Percentiles rank a stretch among this genome's conserved stretches.
Conservation (phyloP, 2,329 filamentous ascomycete genomes). For the Hypoxylon sp. region DNA sequence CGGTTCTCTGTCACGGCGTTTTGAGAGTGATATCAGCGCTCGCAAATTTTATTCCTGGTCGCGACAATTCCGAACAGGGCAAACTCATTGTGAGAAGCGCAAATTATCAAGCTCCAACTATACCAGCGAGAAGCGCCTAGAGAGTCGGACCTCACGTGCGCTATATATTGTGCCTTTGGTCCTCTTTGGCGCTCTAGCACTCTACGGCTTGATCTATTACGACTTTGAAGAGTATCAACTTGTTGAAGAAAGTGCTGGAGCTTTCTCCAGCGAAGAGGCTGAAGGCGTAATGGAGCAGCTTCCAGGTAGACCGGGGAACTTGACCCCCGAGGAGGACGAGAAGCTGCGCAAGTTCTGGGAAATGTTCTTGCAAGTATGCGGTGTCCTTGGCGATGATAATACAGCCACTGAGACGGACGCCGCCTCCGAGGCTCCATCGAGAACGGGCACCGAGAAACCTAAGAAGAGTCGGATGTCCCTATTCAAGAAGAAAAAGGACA, state of each 20-base stretch:
- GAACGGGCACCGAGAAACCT: conserved; percentile 65
- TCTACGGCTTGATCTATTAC: conserved; percentile 36
- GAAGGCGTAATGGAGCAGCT: conserved; percentile 53
- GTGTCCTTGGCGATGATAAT: conserved; percentile 62
- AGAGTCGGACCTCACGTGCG: conserved; percentile 42
- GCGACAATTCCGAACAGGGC: conserved; percentile 14
- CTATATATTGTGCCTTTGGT: conserved; percentile 45
- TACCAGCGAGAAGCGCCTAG: conserved; percentile 24
- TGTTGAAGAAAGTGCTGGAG: conserved; percentile 18
- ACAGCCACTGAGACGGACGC: conserved; percentile 50
- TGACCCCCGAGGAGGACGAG: conserved; percentile 89
- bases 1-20: conserved; percentile 20
- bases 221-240: conserved; percentile 3
- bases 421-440: conserved; percentile 47
- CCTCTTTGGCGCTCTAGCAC: conserved; percentile 40
- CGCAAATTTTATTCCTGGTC: conserved; percentile 15
- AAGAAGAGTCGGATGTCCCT: conserved; percentile 81
- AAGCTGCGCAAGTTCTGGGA: conserved; percentile 92
- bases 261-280: conserved; percentile 16
- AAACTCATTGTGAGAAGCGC: conserved; percentile 4
- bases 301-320: conserved; percentile 83
- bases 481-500: conserved; percentile 73
- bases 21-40: conserved; percentile 6
- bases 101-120: conserved; percentile 2
- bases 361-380: conserved; percentile 80